Percentiles rank a stretch among this genome's conserved stretches.
Evolutionary conservation across 2,329 filamentous ascomycete genomes (phyloP).

Genomic region (Byssoonygena ceratinophila): DNA sequence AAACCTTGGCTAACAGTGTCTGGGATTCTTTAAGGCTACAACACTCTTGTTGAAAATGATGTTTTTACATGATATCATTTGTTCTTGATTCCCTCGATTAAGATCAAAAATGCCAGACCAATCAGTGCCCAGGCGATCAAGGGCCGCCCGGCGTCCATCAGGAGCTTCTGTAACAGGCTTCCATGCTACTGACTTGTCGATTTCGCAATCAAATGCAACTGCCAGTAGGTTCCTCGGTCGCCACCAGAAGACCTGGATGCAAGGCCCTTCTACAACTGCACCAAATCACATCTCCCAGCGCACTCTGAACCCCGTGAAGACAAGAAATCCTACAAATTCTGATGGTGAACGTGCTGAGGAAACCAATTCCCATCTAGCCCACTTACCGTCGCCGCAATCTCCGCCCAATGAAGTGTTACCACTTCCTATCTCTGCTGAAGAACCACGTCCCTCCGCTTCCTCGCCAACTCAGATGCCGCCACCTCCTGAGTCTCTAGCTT

Average conservation of each 20-base stretch:
- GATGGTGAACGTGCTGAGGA: background rate
- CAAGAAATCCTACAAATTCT: background rate
- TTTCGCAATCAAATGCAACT: constrained; percentile 29
- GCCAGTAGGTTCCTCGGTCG: constrained; percentile 33
- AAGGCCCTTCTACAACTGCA: background rate
- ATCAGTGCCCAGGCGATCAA: background rate
- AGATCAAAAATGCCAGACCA: constrained; percentile 1
- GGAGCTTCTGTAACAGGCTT: background rate
- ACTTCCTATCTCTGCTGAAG: background rate
- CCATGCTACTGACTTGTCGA: background rate
- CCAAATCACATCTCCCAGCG: background rate
- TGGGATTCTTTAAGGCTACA: background rate
- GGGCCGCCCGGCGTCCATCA: background rate
- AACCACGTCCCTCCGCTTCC: background rate
- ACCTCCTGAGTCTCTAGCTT: background rate
- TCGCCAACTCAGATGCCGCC: background rate
- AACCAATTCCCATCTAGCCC: background rate
- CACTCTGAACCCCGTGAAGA: background rate
- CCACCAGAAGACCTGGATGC: constrained; percentile 34
- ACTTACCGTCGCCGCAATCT: constrained; percentile 8
- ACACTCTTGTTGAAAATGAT: no score
- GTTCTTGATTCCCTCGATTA: background rate
- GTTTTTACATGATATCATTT: background rate
- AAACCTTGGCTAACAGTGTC: background rate
- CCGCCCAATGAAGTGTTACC: background rate